Conservation (phyloP, 139 green algal species). For the Ettlia oleoabundans region DNA sequence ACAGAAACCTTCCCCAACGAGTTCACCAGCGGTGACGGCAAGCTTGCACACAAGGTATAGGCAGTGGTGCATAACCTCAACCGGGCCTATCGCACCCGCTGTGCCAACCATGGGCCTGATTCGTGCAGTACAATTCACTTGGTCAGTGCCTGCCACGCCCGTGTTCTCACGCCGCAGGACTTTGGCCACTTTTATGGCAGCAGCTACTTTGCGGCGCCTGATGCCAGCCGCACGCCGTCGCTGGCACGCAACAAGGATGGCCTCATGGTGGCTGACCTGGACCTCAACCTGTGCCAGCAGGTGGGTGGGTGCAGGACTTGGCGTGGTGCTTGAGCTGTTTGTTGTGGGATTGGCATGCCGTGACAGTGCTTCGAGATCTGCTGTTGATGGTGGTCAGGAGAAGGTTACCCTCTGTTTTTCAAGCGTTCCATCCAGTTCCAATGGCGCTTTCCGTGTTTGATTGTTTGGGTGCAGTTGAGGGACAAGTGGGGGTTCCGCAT, state of each 20-base stretch:
- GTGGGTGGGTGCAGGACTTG: slow-evolving; percentile 39
- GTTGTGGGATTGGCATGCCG: too few species aligned
- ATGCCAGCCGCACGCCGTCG: slow-evolving; percentile 81
- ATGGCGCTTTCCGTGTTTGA: too few species aligned
- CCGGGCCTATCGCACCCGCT: too few species aligned
- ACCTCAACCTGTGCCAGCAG: slow-evolving; percentile 95
- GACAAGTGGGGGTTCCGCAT: slow-evolving; percentile 96
- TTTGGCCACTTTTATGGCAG: slow-evolving; percentile 95
- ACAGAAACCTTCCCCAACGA: slow-evolving; percentile 93
- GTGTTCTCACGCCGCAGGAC: too few species aligned
- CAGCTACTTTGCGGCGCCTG: slow-evolving; percentile 93
- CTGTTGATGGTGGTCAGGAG: too few species aligned
- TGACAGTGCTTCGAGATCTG: background rate
- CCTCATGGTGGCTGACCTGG: slow-evolving; percentile 87
- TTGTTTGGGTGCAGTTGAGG: slow-evolving; percentile 87
- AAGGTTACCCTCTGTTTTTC: too few species aligned
- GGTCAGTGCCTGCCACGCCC: too few species aligned
- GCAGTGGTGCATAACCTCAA: too few species aligned
- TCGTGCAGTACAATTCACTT: too few species aligned
- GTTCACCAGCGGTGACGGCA: slow-evolving; percentile 94
- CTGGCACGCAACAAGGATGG: slow-evolving; percentile 83
- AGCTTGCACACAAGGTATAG: slow-evolving; percentile 90
- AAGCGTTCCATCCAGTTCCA: too few species aligned
- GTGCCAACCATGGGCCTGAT: too few species aligned
- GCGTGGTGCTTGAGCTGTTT: background rate